Evolutionary conservation across 305 asterid genomes (phyloP).

Genomic region (Fraxinus platypoda): DNA sequence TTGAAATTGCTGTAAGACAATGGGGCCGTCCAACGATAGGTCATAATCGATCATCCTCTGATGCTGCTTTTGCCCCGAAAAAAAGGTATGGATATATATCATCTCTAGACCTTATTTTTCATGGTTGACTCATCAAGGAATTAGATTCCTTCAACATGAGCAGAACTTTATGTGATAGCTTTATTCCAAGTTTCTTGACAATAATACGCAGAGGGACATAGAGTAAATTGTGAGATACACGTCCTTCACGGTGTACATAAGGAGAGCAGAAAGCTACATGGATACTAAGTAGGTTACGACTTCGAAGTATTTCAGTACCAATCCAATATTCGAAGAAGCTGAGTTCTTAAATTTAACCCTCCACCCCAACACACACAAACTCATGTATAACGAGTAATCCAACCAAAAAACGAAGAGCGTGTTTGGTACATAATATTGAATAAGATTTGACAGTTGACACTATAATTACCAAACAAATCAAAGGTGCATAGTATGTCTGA

Average conservation of each 20-base stretch:
- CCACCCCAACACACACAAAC: neutral
- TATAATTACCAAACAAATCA: neutral
- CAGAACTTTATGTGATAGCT: neutral
- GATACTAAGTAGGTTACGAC: neutral
- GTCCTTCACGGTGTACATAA: neutral
- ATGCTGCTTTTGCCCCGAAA: neutral
- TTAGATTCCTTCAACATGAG: conserved; percentile 18
- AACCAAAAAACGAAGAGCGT: neutral
- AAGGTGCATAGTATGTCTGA: neutral
- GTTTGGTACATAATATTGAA: neutral
- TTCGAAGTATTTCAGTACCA: neutral
- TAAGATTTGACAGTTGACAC: neutral
- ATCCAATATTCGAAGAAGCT: neutral
- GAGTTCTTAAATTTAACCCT: neutral
- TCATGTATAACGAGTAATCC: neutral
- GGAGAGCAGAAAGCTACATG: neutral
- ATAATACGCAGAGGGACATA: neutral
- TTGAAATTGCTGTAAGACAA: neutral
- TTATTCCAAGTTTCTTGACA: neutral
- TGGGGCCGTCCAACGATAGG: neutral
- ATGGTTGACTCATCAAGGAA: conserved; percentile 26
- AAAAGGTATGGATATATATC: neutral
- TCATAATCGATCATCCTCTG: neutral
- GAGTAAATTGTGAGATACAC: neutral
- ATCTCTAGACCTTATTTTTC: conserved; percentile 10